These are phyloP conservation scores for Amanita exitialis DNA, from an alignment of 768 basidiomycete genomes.

Conservation along the genomic window DNA sequence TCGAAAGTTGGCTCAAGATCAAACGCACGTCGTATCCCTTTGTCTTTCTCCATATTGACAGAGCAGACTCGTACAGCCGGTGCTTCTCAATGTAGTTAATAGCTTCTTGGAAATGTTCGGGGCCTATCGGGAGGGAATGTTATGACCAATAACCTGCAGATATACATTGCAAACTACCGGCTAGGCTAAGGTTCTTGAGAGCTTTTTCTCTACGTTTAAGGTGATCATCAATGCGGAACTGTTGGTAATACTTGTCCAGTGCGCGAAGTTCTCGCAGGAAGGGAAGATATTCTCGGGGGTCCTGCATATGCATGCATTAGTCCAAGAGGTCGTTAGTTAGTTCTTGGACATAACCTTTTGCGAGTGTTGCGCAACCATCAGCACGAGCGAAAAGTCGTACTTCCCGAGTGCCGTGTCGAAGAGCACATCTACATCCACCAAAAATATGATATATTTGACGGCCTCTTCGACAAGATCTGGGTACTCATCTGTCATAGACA, in stretches of 20 bases:
- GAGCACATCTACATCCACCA: constrained; percentile 84
- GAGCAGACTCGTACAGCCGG: constrained; percentile 62
- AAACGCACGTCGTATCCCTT: constrained; percentile 49
- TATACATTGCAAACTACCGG: constrained; percentile 36
- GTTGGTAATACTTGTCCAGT: constrained; percentile 72
- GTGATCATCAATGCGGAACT: constrained; percentile 90
- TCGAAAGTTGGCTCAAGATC: neutral
- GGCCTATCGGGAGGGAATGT: constrained; percentile 29
- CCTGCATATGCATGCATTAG: constrained; percentile 36
- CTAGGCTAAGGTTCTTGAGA: constrained; percentile 58
- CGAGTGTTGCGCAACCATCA: constrained; percentile 94
- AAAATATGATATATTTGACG: constrained; percentile 96
- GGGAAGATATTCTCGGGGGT: constrained; percentile 94
- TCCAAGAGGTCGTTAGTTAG: neutral
- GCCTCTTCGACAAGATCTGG: constrained; percentile 87
- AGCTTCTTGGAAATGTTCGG: constrained; percentile 69
- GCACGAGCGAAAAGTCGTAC: constrained; percentile 95
- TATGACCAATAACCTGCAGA: neutral
- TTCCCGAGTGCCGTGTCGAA: constrained; percentile 96
- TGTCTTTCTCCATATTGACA: constrained; percentile 64
- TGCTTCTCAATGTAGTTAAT: constrained; percentile 71
- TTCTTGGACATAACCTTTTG: constrained; percentile 59
- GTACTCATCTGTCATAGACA: constrained; percentile 31
- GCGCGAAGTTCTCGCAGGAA: constrained; percentile 87
- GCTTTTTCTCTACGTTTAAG: constrained; percentile 70